Base-by-base conservation (phyloP, 2,329 filamentous ascomycete species). In the Clonostachys byssicola region DNA sequence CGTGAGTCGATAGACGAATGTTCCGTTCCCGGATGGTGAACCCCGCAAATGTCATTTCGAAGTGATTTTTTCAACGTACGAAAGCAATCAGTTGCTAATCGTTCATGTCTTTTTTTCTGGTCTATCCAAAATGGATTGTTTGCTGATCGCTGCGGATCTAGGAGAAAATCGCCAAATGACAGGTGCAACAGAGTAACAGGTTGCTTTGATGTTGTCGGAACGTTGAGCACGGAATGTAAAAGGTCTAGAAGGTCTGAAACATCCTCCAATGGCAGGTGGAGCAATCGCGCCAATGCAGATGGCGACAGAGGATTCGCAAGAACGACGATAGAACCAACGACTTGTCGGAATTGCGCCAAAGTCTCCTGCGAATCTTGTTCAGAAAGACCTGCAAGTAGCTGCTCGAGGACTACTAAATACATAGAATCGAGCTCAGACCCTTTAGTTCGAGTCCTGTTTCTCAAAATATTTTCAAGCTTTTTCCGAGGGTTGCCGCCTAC, bases 401-500 rank as follows among this genome's bases (percentile, higher is more conserved):
- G 46, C 2, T 52, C 38, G 13, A 60, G 35, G 13, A 55, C 49
- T 3, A 52, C 49, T 12, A 44, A 40, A 20, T 61, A 62, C 14
- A 51, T 53, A 12, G 33, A 3, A 14, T 51, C 14, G 5, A 56
- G 44, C 5, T 53, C 18, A 8, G 34, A 35, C 18, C 12, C 35
- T 9, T 6, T 6, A n/a, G 41, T 40, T n/a, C 40, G 7, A n/a
- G 7, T 18, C 4, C 20, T 14, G 14, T 47, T 42, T 7, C 55
- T 34, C 12, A 67, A 40, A 30, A 64, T 46, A 10, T 47, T 51
- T 7, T 42, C 14, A 23, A 63, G 48, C 36, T 54, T 56, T 7
- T 52, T 42, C 2, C 51, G 45, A 12, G 57, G 57, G 5, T 47
- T 18, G 35, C 55, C 50, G 9, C 36, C 9, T 18, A 17, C 13